Evolutionary conservation across 345 rosid species (phyloP), one percentile per base, ranked within the genome.

Genomic region (Pugionium dolabratum): DNA sequence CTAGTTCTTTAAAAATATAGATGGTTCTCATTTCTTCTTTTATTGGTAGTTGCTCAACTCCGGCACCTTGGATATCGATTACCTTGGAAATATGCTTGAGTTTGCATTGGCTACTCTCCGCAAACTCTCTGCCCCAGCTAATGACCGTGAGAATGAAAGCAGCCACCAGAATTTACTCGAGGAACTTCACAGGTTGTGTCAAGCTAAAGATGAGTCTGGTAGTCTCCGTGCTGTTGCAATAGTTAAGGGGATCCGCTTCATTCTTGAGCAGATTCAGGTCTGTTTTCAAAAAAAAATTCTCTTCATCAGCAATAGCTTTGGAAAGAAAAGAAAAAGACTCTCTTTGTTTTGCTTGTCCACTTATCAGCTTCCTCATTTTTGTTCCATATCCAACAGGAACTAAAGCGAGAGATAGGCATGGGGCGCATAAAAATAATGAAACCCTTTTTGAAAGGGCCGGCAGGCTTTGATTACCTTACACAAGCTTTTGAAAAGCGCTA

Each of bases 221-320:
- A 25, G 60, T 69, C 74, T 89, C 31, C 81, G 67, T 70, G 82
- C 83, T 41, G 64, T 81, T 47, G 90, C 89, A 51, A 81, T 90
- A 81, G 79, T 87, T 30, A 84, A 72, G 79, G 99, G 99, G 33
- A 80, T 94, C 40, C 88, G 90, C 11, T 90, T 90, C 78, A 79
- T 85, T 49, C 80, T 94, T 27, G 88, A 85, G 79, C 88, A 90
- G 82, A 85, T 90, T 79, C 95, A 83, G 96, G 99, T 94, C 45
- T 66, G 62, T 18, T 18, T 18, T 18, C 18, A 18, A 18, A 18
- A 18, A 18, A 18, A 18, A 18, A 18, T 18, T 18, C 18, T 18
- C 18, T 18, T 18, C 18, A 18, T 18, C 18, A 18, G 18, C 18
- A 18, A 18, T 49, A 4, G 42, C 67, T 61, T 67, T 5, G n/a